Evolutionary conservation across 306 rosid genomes (phyloP).

Genomic region (Vigna trinervia): DNA sequence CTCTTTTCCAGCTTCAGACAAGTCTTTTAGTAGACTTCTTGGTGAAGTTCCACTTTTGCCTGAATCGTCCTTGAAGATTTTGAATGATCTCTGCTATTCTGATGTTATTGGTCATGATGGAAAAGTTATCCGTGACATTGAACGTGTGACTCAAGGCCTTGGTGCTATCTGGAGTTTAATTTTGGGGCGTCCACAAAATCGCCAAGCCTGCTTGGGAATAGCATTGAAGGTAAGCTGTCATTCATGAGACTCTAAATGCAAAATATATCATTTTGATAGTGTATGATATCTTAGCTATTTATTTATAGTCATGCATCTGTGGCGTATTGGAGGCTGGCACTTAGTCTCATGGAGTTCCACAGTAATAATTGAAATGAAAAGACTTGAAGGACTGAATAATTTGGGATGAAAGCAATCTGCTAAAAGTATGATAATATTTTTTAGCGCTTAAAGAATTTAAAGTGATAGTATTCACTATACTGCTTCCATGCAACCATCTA

Average conservation of each 20-base stretch:
- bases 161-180: conserved; percentile 98
- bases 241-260: conserved; percentile 30
- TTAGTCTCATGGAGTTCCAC: background rate
- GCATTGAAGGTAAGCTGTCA: conserved; percentile 74
- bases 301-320: conserved; percentile 26
- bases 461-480: background rate
- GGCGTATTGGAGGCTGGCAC: conserved; percentile 32
- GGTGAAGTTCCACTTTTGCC: conserved; percentile 95
- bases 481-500: background rate
- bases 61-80: conserved; percentile 72
- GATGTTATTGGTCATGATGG: conserved; percentile 70
- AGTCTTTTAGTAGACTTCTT: conserved; percentile 92
- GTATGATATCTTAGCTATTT: conserved; percentile 31
- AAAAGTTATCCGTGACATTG: conserved; percentile 76
- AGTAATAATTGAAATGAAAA: conserved; percentile 14
- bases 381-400: background rate
- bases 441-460: background rate
- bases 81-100: conserved; percentile 81
- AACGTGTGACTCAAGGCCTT: conserved; percentile 97
- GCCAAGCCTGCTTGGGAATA: conserved; percentile 82
- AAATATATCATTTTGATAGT: conserved; percentile 24
- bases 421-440: background rate
- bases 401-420: background rate
- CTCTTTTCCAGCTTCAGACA: conserved; percentile 91
- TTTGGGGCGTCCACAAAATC: conserved; percentile 86